Conservation (phyloP, 768 basidiomycete genomes). For the Russula vinacea region DNA sequence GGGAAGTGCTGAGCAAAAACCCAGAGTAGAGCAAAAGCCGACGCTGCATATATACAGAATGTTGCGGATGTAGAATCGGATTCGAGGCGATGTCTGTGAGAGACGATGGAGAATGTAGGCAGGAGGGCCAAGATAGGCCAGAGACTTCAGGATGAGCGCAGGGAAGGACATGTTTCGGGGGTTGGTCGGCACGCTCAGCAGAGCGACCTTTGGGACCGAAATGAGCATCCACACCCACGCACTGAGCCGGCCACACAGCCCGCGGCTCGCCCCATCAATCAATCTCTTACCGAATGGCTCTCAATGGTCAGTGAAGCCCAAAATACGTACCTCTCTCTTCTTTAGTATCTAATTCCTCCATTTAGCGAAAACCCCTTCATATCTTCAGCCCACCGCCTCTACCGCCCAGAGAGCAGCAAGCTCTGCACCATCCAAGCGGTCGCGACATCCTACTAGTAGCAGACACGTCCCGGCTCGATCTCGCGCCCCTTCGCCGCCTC, state of each 20-base stretch:
- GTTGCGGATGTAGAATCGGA: conserved; percentile 69
- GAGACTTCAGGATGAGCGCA: conserved; percentile 56
- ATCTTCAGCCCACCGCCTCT: conserved; percentile 31
- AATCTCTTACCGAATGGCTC: not conserved
- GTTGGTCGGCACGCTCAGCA: conserved; percentile 3
- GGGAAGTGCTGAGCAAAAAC: conserved; percentile 62
- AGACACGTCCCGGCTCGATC: conserved; percentile 4
- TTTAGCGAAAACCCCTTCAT: conserved; percentile 30
- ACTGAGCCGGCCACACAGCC: not conserved
- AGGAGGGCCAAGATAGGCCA: conserved; percentile 77
- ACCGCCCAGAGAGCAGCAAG: conserved; percentile 24
- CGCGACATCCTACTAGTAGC: not conserved
- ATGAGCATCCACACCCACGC: conserved; percentile 13
- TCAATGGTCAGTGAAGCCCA: conserved; percentile 3
- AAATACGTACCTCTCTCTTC: not conserved
- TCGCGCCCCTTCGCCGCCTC: not conserved
- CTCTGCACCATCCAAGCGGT: conserved; percentile 12
- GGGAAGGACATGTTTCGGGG: conserved; percentile 57
- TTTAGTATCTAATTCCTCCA: not conserved
- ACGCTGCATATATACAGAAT: conserved; percentile 71
- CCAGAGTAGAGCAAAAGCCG: conserved; percentile 62
- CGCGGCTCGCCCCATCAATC: not conserved
- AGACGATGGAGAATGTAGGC: conserved; percentile 60
- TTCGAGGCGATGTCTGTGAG: conserved; percentile 51
- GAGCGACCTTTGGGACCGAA: conserved; percentile 25